Base-by-base conservation (phyloP, 1,284 basidiomycete genomes). In the Moesziomyces antarcticus region DNA sequence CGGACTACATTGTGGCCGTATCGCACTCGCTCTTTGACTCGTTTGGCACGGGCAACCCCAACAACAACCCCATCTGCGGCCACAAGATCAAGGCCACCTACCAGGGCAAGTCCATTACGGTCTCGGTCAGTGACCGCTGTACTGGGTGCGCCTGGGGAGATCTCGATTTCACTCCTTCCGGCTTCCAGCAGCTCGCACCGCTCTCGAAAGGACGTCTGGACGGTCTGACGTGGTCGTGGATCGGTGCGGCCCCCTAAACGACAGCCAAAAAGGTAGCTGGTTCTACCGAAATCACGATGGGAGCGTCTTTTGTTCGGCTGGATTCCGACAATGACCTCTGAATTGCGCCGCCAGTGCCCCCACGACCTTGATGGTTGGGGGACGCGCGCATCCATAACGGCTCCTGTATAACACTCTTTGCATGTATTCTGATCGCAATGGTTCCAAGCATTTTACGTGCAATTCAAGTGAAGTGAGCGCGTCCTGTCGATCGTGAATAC, bases 1-100 rank as follows among this genome's bases (percentile, higher is more conserved):
- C 66, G 21, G 82, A 83, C 63, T 75, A 71, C 65, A 79, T 82
- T 60, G 78, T 75, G 5, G 81, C 82, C 41, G 56, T 83, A 42
- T 77, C 82, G 20, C 46, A 50, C 20, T 55, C 49, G 14, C 59
- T 81, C 21, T 82, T 66, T 35, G 75, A 82, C 59, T 58, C 67
- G 13, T 68, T 77, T 18, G 71, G 69, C 22, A 64, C 61, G 8
- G 73, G 66, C 54, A 81, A 81, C 65, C 79, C 79, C n/a, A 81
- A 81, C 73, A 60, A 69, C 20, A 81, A 78, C 59, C 70, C 71
- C 3, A 61, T 74, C 1, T 83, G 81, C 46, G 80, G 79, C 22
- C 74, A 77, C 67, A 77, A 75, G 71, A 72, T 83, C 57, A 68
- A 71, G 21, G 78, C 73, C 10, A 65, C 62, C 18, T 79, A 81